Base-by-base conservation (phyloP, 2,329 filamentous ascomycete genomes). In the Alternaria panax region DNA sequence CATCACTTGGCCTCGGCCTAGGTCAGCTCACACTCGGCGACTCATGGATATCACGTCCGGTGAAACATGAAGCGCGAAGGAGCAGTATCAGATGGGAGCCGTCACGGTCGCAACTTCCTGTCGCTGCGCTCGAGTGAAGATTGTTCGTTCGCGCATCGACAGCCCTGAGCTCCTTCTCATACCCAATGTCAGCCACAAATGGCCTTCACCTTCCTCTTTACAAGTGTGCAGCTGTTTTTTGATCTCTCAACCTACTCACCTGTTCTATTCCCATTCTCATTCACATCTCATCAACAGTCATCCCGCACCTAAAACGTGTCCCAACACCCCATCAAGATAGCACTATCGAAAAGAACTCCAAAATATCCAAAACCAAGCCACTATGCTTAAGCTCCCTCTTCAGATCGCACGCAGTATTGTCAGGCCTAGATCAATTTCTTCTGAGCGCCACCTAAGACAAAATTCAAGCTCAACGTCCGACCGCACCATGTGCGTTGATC, bases 351-450 rank as follows among this genome's bases (percentile, higher is more conserved):
- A 36, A 25, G 30, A 16, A 25, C 25, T 36, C 40, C 16, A 1
- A 28, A 7, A 12, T 25, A 14, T 20, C 7, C 28, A 28, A 30
- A 3, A 18, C 18, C 41, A 25, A 18, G 51, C 32, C 25, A 36
- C 52, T 3, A 60, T 57, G 58, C 36, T 57, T 25, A 43, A 56
- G 9, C 22, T 46, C 5, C 38, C 48, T 34, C 38, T 53, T 14
- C 48, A 60, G 16, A 27, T 18, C 7, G 16, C 34, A 5, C 42
- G 54, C 36, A 22, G 3, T 30, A 5, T 34, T 30, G 22, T 22
- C 54, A 58, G 55, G 22, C 45, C 32, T 22, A 20, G 36, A 27
- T 14, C 34, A 11, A 41, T 42, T 20, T 11, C 8, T 8, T 25
- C n/a, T 30, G 34, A 22, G 32, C 45, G 43, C 25, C 28, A 27